Evolutionary conservation across 2,329 filamentous ascomycete genomes (phyloP), one percentile per base, ranked within the genome.

Genomic region (Colletotrichum sp.): DNA sequence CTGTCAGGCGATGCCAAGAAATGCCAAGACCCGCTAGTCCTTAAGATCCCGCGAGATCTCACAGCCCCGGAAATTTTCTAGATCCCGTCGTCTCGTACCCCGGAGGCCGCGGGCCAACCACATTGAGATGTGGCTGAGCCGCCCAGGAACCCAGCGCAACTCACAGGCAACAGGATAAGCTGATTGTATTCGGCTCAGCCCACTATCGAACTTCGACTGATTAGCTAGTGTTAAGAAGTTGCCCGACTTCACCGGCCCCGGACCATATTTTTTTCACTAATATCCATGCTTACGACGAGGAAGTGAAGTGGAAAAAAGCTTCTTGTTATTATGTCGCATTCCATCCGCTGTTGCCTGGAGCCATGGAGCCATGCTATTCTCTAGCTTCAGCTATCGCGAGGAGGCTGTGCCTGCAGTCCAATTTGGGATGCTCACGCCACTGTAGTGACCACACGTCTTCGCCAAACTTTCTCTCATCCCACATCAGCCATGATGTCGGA

Each of bases 141-240:
- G 44, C n/a, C n/a, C 44, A 49, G n/a, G 3, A 49, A 13, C 44
- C 44, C n/a, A 49, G 44, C 44, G 1, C n/a, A 49, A n/a, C 44
- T 49, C 0, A 0, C 18, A 49, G 39, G 18, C 18, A 49, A 49
- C 39, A 49, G 18, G 18, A 49, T n/a, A 12, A 49, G 39, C 39
- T 49, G 39, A 21, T 49, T 0, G 0, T 1, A 44, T 10, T 44
- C 39, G 1, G 39, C 39, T 44, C 39, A 44, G 39, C 39, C 18
- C 18, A 49, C 18, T 0, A 12, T 12, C 18, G 0, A 12, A 49
- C 39, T 0, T 12, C 18, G 39, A 12, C 18, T 21, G 1, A 12
- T 21, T 21, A 7, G 0, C 0, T 21, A 12, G 18, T 7, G 18
- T 12, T 10, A 0, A 49, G 39, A 0, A 49, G 39, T 12, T 21